Conservation (phyloP, 768 basidiomycete species). For the Exsudoporus frostii region DNA sequence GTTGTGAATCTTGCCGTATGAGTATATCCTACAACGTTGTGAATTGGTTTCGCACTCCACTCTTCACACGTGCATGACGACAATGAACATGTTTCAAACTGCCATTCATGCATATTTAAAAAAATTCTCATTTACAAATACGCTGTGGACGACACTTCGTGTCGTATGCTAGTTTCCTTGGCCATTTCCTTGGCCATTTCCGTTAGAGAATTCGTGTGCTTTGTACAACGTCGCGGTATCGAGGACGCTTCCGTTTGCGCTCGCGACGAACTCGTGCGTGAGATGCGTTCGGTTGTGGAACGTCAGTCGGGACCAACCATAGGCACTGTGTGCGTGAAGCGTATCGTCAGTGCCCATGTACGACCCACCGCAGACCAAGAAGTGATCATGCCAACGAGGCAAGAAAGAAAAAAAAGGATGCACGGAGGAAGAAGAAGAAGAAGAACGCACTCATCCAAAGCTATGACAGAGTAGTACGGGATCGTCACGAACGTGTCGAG, state of each 20-base stretch:
- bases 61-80: background rate
- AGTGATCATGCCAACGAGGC: background rate
- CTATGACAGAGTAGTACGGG: constrained; percentile 8
- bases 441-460: constrained; percentile 14
- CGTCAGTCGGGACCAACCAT: constrained; percentile 29
- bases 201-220: constrained; percentile 11
- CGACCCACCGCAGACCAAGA: background rate
- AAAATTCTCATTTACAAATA: background rate
- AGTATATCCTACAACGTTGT: background rate
- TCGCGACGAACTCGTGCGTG: constrained; percentile 29
- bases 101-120: too few species aligned
- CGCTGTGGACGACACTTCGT: background rate
- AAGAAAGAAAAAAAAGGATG: background rate
- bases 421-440: too few species aligned
- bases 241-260: constrained; percentile 27
- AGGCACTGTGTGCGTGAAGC: constrained; percentile 7
- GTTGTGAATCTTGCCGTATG: background rate
- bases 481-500: constrained; percentile 9
- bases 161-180: background rate
- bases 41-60: background rate
- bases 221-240: constrained; percentile 27
- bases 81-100: background rate
- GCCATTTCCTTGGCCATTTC: background rate
- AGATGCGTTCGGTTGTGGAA: constrained; percentile 31
- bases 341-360: background rate